Evolutionary conservation across 106 monocot species (phyloP).

Genomic region (Dioscorea dumetorum): DNA sequence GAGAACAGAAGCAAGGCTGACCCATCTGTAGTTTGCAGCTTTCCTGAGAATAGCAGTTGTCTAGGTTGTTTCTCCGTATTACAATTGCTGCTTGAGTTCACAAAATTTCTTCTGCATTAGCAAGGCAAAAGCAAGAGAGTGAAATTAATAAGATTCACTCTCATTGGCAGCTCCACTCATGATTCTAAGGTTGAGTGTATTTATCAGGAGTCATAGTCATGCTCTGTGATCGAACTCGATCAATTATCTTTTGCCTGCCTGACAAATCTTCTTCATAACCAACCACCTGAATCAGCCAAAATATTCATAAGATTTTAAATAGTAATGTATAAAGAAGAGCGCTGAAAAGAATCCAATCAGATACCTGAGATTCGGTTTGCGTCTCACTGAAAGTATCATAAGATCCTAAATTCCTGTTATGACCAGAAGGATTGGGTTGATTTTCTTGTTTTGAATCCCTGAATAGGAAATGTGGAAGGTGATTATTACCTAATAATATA

Average conservation of each 20-base stretch:
- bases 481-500: too few species aligned
- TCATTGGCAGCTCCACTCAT: background rate
- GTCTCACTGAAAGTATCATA: constrained; percentile 91
- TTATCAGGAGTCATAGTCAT: constrained; percentile 35
- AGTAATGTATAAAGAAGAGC: background rate
- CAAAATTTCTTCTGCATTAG: too few species aligned
- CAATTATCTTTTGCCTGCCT: constrained; percentile 95
- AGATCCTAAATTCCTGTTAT: constrained; percentile 13
- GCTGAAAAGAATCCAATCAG: background rate
- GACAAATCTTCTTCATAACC: constrained; percentile 97
- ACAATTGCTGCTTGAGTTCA: too few species aligned
- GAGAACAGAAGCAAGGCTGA: too few species aligned
- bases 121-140: too few species aligned
- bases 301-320: background rate
- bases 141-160: too few species aligned
- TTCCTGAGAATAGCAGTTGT: too few species aligned
- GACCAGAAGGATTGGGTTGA: constrained; percentile 4
- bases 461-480: background rate
- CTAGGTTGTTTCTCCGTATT: too few species aligned
- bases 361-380: constrained; percentile 93
- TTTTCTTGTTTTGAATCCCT: constrained; percentile 48
- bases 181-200: background rate
- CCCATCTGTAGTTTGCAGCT: too few species aligned
- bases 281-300: constrained; percentile 54
- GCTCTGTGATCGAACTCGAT: constrained; percentile 82